phyloP scores from a whole-genome alignment of 176 grass and related monocot species.

The Stipa capillata region DNA sequence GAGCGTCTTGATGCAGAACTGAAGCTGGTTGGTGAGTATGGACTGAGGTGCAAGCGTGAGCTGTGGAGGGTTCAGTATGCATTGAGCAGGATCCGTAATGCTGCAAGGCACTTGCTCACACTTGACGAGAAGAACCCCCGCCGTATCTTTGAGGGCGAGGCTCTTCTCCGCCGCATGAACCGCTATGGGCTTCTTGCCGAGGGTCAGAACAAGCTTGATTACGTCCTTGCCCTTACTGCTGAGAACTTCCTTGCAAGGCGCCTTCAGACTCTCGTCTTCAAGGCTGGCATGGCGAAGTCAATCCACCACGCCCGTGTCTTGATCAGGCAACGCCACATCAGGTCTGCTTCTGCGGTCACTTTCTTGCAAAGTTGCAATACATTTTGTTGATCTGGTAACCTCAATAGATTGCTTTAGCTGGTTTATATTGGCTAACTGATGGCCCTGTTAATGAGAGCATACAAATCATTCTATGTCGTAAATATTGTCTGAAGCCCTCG shows the following conservation, averaged over 20 bases:
- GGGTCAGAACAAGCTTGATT: conserved; percentile 76
- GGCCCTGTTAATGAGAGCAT: conserved; percentile 23
- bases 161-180: conserved; percentile 63
- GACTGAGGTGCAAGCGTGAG: conserved; percentile 69
- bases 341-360: conserved; percentile 29
- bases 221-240: conserved; percentile 65
- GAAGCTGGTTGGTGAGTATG: conserved; percentile 68
- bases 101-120: conserved; percentile 68
- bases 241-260: conserved; percentile 71
- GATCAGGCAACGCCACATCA: conserved; percentile 75
- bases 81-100: conserved; percentile 62
- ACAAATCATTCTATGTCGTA: too few species aligned
- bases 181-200: conserved; percentile 62
- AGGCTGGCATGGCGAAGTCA: conserved; percentile 77
- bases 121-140: conserved; percentile 74
- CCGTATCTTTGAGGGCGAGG: conserved; percentile 75
- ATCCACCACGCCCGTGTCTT: conserved; percentile 68
- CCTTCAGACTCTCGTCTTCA: conserved; percentile 70
- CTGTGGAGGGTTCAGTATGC: conserved; percentile 68
- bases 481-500: background rate
- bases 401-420: background rate
- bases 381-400: background rate
- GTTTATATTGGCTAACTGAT: background rate
- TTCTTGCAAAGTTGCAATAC: too few species aligned
- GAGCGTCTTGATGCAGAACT: conserved; percentile 64